Base-by-base conservation (phyloP, 306 rosid genomes). In the Malus domestica region DNA sequence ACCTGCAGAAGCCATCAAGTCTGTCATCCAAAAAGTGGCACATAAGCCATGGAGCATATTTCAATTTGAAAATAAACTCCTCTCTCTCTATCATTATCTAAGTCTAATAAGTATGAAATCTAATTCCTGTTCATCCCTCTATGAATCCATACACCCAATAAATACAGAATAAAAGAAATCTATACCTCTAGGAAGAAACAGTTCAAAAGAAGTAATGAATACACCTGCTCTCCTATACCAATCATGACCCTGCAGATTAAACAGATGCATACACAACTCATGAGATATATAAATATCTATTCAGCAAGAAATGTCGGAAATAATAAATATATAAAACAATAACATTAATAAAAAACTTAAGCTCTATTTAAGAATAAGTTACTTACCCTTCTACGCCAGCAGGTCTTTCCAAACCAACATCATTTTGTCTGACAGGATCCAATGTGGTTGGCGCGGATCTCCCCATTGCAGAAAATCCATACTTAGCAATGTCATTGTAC, bases 401-500 rank as follows among this genome's bases (percentile, higher is more conserved):
- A 49, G 75, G 89, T 81, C 83, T 82, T 80, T 87, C 88, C 57
- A 45, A 69, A 30, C 67, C 83, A 78, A 80, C 40, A n/a, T 83
- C 54, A 83, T 71, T 81, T 75, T 89, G 87, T 80, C 79, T 71
- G 15, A 84, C 70, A 23, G 81, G 63, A 72, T 89, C 86, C 67
- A 77, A 85, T 73, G 22, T 64, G 4, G 79, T 61, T 16, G 89
- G 76, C 79, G 59, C 81, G 54, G 96, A 83, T 75, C 79, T 85
- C 77, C 89, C 95, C 90, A 88, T 88, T 74, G 98, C 96, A 67
- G 87, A 90, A 89, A 87, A 92, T 70, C 97, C 98, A 82, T 77
- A 80, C 83, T 89, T 89, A 77, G 97, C 97, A 86, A 94, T 90
- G 80, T 94, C 98, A 84, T 84, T 94, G 87, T 94, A 94, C 98